Evolutionary conservation across 345 rosid genomes (phyloP).

Genomic region (Odontarrhena argentea): DNA sequence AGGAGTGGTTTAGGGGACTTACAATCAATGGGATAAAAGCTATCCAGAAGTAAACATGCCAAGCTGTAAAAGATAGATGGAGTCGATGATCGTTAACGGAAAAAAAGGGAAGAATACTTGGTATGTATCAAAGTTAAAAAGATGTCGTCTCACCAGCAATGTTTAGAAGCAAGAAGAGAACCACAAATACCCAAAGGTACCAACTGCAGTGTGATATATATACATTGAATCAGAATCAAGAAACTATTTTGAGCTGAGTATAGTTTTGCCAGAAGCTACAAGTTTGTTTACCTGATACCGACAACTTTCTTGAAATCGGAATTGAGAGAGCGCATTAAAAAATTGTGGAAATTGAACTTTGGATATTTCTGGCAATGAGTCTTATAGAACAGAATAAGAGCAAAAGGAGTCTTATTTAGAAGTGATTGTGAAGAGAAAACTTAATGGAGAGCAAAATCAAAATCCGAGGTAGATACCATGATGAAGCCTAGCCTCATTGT

Average conservation of each 20-base stretch:
- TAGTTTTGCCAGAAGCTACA: background rate
- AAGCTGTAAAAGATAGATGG: constrained; percentile 51
- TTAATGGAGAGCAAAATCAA: background rate
- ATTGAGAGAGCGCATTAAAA: constrained; percentile 86
- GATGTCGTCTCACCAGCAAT: constrained; percentile 48
- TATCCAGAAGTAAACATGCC: constrained; percentile 81
- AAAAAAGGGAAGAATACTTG: background rate
- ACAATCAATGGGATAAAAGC: constrained; percentile 74
- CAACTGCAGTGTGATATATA: constrained; percentile 56
- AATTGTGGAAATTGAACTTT: constrained; percentile 79
- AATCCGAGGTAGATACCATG: constrained; percentile 49
- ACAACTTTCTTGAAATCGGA: constrained; percentile 94
- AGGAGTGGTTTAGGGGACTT: constrained; percentile 35
- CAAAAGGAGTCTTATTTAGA: background rate
- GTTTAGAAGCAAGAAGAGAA: constrained; percentile 74
- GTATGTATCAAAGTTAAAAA: constrained; percentile 3
- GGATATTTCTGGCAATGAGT: constrained; percentile 77
- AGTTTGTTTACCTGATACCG: constrained; percentile 67
- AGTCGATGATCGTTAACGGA: background rate
- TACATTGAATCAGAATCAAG: constrained; percentile 22
- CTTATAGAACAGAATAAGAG: constrained; percentile 38
- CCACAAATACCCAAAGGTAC: constrained; percentile 90
- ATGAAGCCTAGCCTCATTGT: constrained; percentile 81
- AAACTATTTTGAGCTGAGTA: background rate
- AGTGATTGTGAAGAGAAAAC: background rate